Base-by-base conservation (phyloP, 257 asterid genomes). In the Fraxinus cuspidata region DNA sequence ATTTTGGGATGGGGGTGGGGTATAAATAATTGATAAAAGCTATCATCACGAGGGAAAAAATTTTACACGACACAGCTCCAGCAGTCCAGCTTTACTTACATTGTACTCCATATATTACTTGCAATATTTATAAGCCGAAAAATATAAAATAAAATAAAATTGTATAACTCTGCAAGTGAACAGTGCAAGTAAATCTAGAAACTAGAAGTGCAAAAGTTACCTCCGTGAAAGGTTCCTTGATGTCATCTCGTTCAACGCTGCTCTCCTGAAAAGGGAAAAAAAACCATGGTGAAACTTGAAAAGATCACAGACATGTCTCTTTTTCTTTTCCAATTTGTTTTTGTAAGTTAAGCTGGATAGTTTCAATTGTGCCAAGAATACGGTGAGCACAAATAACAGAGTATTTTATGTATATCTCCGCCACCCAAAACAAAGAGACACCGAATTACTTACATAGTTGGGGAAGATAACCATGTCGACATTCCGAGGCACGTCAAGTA, bases 381-480 rank as follows among this genome's bases (percentile, higher is more conserved):
- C 35, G 47, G 42, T 74, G 56, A 38, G 49, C 9, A 71, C n/a
- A 49, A 6, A 38, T 11, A 42, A 42, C 51, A 11, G 51, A 42
- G 51, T 12, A 2, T 23, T 21, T 44, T 72, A 72, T 69, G 42
- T 32, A 60, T 58, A n/a, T 53, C 40, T 34, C 76, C 27, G 42
- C 64, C 58, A 69, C 32, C 21, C 21, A 38, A 42, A 28, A 19
- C 29, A 2, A 37, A 44, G 18, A 56, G 74, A 56, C 68, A 40
- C 42, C 74, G 56, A 78, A 47, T 68, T 72, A 77, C 99, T 88
- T 84, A 93, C 99, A 80, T 95, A 95, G 84, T 95, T 95, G 81
- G 99, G 98, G 87, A 95, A 95, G 81, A 95, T 74, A 85, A 95
- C 98, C 98, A 93, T 95, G 92, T 95, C 98, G 79, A 95, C 96